These are phyloP conservation scores for Omphalotus olearius DNA, from an alignment of 1,284 basidiomycete genomes.

Conservation along the genomic window DNA sequence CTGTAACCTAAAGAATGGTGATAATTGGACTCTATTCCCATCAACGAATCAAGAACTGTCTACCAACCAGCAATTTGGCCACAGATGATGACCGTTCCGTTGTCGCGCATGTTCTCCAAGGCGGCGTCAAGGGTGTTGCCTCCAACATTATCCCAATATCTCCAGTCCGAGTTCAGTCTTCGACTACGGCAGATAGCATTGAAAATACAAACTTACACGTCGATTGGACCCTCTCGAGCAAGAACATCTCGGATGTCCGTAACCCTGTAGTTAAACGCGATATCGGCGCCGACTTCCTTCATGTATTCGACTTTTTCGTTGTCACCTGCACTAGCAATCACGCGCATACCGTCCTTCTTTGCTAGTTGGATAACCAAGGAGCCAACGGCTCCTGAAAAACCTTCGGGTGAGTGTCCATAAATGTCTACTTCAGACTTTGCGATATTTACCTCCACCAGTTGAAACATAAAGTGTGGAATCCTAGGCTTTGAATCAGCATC, in stretches of 20 bases:
- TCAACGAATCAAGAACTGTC: not conserved
- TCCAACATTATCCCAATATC: slow-evolving; percentile 55
- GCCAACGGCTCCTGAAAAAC: slow-evolving; percentile 19
- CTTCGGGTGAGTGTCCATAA: not conserved
- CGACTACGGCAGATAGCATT: not conserved
- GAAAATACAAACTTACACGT: slow-evolving; percentile 36
- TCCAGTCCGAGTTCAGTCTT: not conserved
- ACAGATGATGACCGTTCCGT: slow-evolving; percentile 3
- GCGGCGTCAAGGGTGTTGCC: slow-evolving; percentile 62
- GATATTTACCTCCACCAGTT: slow-evolving; percentile 14
- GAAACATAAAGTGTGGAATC: slow-evolving; percentile 1
- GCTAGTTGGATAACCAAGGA: slow-evolving; percentile 53
- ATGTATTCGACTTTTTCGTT: slow-evolving; percentile 66
- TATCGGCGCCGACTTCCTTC: slow-evolving; percentile 61
- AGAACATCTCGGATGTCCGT: slow-evolving; percentile 46
- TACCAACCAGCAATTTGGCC: slow-evolving; percentile 2
- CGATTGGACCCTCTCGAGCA: slow-evolving; percentile 52
- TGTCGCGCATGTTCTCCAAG: slow-evolving; percentile 25
- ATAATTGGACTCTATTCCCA: too few species aligned
- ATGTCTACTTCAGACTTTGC: slow-evolving; percentile 31
- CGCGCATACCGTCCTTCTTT: slow-evolving; percentile 57
- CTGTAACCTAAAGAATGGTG: not conserved
- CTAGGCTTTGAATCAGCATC: not conserved
- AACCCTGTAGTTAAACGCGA: slow-evolving; percentile 75
- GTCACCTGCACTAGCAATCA: slow-evolving; percentile 71